These are phyloP conservation scores for Phytopythium ostracodes DNA, from an alignment of 352 stramenopile species.

Conservation along the genomic window DNA sequence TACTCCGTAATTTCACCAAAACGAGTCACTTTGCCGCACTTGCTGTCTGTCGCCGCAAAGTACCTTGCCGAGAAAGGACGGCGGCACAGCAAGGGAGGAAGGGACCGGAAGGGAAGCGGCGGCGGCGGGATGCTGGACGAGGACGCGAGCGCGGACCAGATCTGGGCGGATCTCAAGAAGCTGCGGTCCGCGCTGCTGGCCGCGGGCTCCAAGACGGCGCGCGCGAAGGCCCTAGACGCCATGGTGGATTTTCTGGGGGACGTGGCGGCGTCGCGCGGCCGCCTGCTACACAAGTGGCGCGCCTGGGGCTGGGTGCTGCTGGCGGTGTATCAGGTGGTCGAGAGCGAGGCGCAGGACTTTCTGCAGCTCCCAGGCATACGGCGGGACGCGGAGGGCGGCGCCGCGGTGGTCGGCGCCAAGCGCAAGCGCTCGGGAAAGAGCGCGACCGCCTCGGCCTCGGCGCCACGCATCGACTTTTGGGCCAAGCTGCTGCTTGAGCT, in stretches of 20 bases:
- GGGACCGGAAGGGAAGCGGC: not conserved
- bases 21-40: not conserved
- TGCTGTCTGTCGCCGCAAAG: not conserved
- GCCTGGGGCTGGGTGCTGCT: constrained; percentile 61
- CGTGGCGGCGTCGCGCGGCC: constrained; percentile 26
- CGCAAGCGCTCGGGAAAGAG: constrained; percentile 17
- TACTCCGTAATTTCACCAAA: not conserved
- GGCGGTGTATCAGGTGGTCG: constrained; percentile 42
- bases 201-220: constrained; percentile 36
- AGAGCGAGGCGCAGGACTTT: constrained; percentile 41
- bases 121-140: constrained; percentile 1
- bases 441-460: constrained; percentile 17
- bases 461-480: constrained; percentile 49
- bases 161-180: constrained; percentile 45
- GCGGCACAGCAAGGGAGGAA: no score
- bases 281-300: constrained; percentile 68
- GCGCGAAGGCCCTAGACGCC: constrained; percentile 22
- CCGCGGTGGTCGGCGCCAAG: constrained; percentile 14
- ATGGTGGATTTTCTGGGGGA: constrained; percentile 51
- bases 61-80: not conserved
- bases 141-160: constrained; percentile 15
- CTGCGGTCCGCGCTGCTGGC: constrained; percentile 41
- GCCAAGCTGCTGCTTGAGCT: constrained; percentile 58
- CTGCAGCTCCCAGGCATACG: constrained; percentile 13
- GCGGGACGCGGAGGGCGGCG: not conserved